These are phyloP conservation scores for Pyrenophora seminiperda DNA, from an alignment of 2,329 filamentous ascomycete species.

Conservation along the genomic window DNA sequence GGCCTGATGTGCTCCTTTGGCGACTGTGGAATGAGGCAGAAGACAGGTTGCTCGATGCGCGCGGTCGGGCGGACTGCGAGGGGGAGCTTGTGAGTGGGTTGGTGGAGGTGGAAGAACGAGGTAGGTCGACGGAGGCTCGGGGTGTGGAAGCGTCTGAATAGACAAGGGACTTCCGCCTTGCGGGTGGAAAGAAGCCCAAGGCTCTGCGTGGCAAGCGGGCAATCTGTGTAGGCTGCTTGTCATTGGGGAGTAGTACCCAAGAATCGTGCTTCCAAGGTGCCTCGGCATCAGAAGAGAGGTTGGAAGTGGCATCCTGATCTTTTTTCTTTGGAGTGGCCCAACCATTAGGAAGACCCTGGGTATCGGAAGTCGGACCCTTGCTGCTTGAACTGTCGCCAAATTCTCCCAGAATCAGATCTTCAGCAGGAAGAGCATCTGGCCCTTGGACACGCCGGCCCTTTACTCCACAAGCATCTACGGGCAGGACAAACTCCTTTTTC, in stretches of 20 bases:
- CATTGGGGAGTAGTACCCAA: constrained; percentile 81
- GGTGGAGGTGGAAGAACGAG: constrained; percentile 52
- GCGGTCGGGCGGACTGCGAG: constrained; percentile 47
- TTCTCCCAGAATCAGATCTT: constrained; percentile 45
- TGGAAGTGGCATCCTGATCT: constrained; percentile 37
- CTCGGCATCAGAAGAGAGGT: constrained; percentile 53
- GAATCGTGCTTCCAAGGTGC: constrained; percentile 82
- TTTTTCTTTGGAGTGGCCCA: constrained; percentile 46
- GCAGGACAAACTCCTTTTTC: constrained; percentile 78
- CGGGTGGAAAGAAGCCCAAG: constrained; percentile 89
- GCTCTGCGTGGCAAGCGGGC: constrained; percentile 79
- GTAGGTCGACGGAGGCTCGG: constrained; percentile 66
- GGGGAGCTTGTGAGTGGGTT: constrained; percentile 40
- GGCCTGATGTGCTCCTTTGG: constrained; percentile 46
- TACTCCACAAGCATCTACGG: constrained; percentile 85
- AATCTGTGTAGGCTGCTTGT: constrained; percentile 76
- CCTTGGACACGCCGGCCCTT: constrained; percentile 68
- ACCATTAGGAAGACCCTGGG: constrained; percentile 41
- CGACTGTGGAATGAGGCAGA: constrained; percentile 46
- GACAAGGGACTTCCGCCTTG: constrained; percentile 81
- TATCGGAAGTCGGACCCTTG: constrained; percentile 22
- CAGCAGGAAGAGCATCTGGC: constrained; percentile 44
- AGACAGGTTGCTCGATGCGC: constrained; percentile 46
- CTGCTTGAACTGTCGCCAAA: constrained; percentile 28
- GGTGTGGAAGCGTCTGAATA: constrained; percentile 69